Percentiles rank a stretch among this genome's conserved stretches.
These are phyloP conservation scores for Linum trigynum DNA, from an alignment of 345 rosid genomes.

Conservation along the genomic window DNA sequence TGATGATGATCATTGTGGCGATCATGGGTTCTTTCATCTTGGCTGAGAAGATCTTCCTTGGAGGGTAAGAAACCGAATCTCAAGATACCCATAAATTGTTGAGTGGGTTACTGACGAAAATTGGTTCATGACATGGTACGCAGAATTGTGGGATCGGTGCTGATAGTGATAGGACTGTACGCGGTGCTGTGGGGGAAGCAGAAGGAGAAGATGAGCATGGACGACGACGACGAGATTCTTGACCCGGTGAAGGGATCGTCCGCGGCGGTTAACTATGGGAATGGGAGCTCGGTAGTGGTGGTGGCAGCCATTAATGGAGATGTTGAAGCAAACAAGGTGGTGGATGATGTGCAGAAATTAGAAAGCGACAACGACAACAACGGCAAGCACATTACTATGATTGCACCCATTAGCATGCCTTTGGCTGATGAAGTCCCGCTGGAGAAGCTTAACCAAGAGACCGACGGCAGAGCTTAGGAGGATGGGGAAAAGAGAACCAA, in stretches of 20 bases:
- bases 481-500: no score
- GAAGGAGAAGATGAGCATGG: constrained; percentile 40
- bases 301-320: constrained; percentile 16
- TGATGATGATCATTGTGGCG: constrained; percentile 82
- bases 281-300: constrained; percentile 16
- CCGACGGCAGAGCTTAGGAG: constrained; percentile 4
- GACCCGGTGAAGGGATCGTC: constrained; percentile 30
- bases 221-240: constrained; percentile 16
- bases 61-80: constrained; percentile 42
- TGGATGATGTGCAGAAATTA: constrained; percentile 10
- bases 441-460: constrained; percentile 23
- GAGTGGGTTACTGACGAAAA: no score
- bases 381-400: constrained; percentile 17
- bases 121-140: not conserved
- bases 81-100: not conserved
- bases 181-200: constrained; percentile 87
- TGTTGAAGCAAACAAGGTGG: constrained; percentile 31
- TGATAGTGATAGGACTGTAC: constrained; percentile 68
- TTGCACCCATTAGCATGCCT: constrained; percentile 28
- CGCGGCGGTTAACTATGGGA: not conserved
- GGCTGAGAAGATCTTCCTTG: constrained; percentile 28
- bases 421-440: constrained; percentile 19
- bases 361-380: constrained; percentile 5
- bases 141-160: constrained; percentile 54
- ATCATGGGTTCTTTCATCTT: constrained; percentile 75